phyloP scores from a whole-genome alignment of 345 rosid genomes.

The Eucalyptus cladocalyx region DNA sequence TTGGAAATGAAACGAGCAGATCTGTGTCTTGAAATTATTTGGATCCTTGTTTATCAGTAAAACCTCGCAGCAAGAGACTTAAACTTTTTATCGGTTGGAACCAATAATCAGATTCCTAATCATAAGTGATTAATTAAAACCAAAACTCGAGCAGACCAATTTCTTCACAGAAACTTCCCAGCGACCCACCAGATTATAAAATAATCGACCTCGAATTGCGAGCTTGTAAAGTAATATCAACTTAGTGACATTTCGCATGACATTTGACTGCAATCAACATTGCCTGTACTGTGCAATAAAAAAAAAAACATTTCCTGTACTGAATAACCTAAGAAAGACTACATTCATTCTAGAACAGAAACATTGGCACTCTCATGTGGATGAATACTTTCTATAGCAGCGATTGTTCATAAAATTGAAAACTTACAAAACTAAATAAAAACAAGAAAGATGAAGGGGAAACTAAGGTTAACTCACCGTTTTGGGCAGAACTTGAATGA shows the following conservation, averaged over 20 bases:
- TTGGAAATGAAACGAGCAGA: neutral
- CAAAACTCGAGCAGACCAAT: neutral
- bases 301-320: neutral
- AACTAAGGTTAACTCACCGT: constrained; percentile 5
- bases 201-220: neutral
- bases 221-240: neutral
- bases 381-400: neutral
- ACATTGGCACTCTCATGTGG: neutral
- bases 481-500: constrained; percentile 19
- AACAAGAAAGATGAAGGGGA: neutral
- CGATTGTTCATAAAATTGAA: neutral
- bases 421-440: neutral
- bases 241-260: neutral
- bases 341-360: neutral
- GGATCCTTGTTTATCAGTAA: neutral
- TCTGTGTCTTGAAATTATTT: neutral
- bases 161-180: neutral
- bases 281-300: neutral
- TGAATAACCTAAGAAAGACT: neutral
- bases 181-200: neutral
- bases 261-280: neutral
- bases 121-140: neutral
- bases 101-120: neutral
- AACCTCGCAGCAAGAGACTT: neutral
- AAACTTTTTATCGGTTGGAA: neutral